Evolutionary conservation across 2,329 filamentous ascomycete species (phyloP), one percentile per base, ranked within the genome.

Genomic region (Aureobasidium pullulans): DNA sequence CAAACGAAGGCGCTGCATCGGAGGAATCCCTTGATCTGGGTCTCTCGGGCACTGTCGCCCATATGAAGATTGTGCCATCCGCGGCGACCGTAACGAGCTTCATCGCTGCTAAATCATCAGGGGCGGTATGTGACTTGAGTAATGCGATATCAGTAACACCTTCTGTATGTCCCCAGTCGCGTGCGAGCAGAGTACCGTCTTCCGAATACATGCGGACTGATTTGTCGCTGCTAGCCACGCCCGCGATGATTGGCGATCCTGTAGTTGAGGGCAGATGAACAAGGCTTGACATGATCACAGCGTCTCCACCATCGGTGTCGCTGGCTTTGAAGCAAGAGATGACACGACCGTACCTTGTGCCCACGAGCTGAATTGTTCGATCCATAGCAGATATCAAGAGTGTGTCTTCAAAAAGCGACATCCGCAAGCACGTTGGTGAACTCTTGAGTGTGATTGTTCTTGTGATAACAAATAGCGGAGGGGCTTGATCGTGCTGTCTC

Each of bases 131-230:
- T 62, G 42, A 68, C 65, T n/a, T 61, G 47, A 43, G 60, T 57
- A 96, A 75, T 4, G 88, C 82, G 16, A 95, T 84, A 62, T 92
- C 92, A 54, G 89, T 96, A 64, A 99, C 90, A 8, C 92, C 88
- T 69, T 96, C 92, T 0, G 92, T 96, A 66, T 99, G 94, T 1
- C 94, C 94, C 84, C 91, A 96, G 74, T 97, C 94, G 42, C 90
- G 85, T 53, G 91, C 88, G 31, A 97, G 75, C 60, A 99, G 86
- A 1, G 78, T 76, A 8, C 93, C 92, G 43, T 84, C 85, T 62
- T 87, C 85, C 65, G 96, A 89, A 67, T 99, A 99, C 15, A 99
- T 77, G 37, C 94, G 82, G 59, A 99, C 87, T 0, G 94, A 97
- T 71, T 97, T 99, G 72, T 99, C 94, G 0, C 90, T 96, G 66